Evolutionary conservation across 192 early-diverging fungal genomes (phyloP).

Genomic region (Linnemannia elongata): DNA sequence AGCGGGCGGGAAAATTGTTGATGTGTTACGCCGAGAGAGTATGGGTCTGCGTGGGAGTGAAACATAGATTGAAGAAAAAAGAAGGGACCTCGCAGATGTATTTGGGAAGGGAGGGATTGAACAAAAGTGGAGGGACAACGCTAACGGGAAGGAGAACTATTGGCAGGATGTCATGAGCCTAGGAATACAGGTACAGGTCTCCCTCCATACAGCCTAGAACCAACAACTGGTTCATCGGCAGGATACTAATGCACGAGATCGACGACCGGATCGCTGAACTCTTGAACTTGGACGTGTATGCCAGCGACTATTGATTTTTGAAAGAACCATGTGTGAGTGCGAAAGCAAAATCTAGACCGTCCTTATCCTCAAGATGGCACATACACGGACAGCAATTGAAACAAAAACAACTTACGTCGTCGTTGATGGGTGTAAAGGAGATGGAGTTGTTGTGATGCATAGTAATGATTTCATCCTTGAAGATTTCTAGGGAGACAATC

Average conservation of each 20-base stretch:
- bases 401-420: constrained; percentile 61
- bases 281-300: constrained; percentile 73
- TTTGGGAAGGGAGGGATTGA: not conserved
- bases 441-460: constrained; percentile 71
- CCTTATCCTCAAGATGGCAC: not conserved
- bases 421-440: constrained; percentile 71
- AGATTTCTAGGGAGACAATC: constrained; percentile 68
- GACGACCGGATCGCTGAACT: constrained; percentile 66
- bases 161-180: not conserved
- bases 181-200: constrained; percentile 71
- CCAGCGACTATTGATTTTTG: constrained; percentile 55
- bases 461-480: constrained; percentile 72
- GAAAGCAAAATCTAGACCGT: not conserved
- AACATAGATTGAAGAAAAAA: not conserved
- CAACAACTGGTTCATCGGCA: constrained; percentile 70
- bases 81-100: not conserved
- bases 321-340: not conserved
- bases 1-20: not conserved
- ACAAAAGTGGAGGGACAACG: not conserved
- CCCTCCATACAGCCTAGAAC: constrained; percentile 70
- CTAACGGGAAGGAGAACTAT: not conserved
- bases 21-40: not conserved
- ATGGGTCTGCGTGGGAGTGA: not conserved
- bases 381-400: not conserved
- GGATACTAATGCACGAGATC: constrained; percentile 64